These are phyloP conservation scores for Moringa oleifera DNA, from an alignment of 345 rosid species.

Conservation along the genomic window DNA sequence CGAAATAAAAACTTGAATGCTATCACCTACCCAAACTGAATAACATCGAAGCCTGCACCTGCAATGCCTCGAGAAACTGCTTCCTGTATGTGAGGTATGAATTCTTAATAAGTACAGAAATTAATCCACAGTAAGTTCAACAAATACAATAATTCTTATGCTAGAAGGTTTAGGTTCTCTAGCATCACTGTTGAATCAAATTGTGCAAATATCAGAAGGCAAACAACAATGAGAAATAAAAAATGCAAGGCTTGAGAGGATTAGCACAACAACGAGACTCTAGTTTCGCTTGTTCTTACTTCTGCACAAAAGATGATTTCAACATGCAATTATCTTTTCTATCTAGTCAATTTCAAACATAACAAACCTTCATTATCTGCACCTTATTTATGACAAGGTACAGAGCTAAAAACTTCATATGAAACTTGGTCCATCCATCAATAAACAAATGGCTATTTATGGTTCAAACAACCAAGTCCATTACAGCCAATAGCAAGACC, in stretches of 20 bases:
- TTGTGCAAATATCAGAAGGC: neutral
- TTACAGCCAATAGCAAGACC: neutral
- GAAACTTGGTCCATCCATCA: neutral
- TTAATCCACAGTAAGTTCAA: no score
- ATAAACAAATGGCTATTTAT: neutral
- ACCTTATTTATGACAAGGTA: neutral
- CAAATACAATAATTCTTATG: no score
- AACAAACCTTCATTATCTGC: neutral
- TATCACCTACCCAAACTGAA: conserved; percentile 81
- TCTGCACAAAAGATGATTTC: neutral
- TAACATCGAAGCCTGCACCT: conserved; percentile 64
- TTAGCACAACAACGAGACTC: neutral
- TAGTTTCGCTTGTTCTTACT: neutral
- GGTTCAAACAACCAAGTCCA: neutral
- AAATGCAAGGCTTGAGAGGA: neutral
- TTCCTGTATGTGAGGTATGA: conserved; percentile 48
- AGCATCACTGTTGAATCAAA: no score
- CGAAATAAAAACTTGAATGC: conserved; percentile 2
- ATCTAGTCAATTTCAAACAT: neutral
- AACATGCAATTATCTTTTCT: no score
- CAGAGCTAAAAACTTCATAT: neutral
- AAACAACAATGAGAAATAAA: no score
- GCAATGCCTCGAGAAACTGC: conserved; percentile 84
- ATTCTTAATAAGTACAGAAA: conserved; percentile 10
- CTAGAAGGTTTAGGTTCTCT: no score